Percentiles rank a stretch among this genome's conserved stretches.
These are phyloP conservation scores for Xylariaceae sp. DNA, from an alignment of 2,329 filamentous ascomycete genomes.

Conservation along the genomic window DNA sequence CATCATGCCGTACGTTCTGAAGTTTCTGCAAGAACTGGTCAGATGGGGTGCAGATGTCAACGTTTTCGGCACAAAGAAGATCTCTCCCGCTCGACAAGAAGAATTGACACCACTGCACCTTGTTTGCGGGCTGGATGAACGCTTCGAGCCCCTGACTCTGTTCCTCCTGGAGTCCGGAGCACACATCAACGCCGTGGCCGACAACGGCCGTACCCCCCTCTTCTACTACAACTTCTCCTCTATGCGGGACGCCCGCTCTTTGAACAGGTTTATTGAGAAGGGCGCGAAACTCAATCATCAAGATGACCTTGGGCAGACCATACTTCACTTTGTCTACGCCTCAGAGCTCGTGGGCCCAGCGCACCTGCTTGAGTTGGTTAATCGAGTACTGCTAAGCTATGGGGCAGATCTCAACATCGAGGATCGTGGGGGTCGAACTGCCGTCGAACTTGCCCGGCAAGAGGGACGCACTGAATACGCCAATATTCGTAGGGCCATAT, in stretches of 20 bases:
- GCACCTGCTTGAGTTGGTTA: background rate
- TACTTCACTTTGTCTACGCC: background rate
- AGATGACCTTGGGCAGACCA: conserved; percentile 2
- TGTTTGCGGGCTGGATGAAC: background rate
- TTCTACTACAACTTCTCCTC: background rate
- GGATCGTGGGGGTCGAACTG: background rate
- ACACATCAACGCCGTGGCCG: conserved; percentile 2
- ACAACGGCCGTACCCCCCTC: conserved; percentile 1
- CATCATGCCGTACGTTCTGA: background rate
- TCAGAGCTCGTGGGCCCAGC: background rate
- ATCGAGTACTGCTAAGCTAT: background rate
- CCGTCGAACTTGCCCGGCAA: background rate
- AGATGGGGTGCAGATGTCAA: conserved; percentile 1
- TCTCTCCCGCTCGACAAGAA: background rate
- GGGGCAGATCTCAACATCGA: background rate
- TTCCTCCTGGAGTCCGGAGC: conserved; percentile 4
- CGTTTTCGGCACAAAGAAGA: background rate
- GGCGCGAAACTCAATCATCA: conserved; percentile 7
- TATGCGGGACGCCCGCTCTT: background rate
- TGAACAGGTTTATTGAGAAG: conserved; percentile 1
- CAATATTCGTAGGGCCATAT: too few species aligned
- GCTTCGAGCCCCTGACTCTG: background rate
- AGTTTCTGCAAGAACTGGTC: background rate
- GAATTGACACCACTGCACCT: conserved; percentile 5
- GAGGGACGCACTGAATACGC: too few species aligned